Evolutionary conservation across 148 eudicot genomes (phyloP), one percentile per base, ranked within the genome.

Genomic region (Silene latifolia): DNA sequence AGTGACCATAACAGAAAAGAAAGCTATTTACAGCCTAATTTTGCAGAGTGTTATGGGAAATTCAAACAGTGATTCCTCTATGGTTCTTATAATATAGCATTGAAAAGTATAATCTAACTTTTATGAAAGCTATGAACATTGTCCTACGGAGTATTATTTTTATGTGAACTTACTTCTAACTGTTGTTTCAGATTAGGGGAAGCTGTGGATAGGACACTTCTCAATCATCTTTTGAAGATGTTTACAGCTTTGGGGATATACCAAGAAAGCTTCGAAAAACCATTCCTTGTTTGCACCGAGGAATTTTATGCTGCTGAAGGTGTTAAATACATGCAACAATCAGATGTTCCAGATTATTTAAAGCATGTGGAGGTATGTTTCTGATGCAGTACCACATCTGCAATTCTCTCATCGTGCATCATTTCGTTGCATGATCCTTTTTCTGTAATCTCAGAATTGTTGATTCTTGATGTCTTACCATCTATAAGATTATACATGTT

Each of bases 291-390:
- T 73, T 72, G 83, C 77, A 94, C 98, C 7, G 88, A 92, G 67
- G 97, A 94, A 73, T 91, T 94, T 83, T 94, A 94, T 89, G 97
- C 93, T 80, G 82, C 97, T 72, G 98, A 94, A 86, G 97, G 96
- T 82, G 93, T 84, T 51, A 91, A 91, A 80, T 91, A 83, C 82
- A 91, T 94, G 97, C 98, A 94, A 75, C 95, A 90, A 78, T 87
- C 95, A 53, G 98, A 94, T 86, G 93, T 91, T 83, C 98, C 96
- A 44, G 98, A 94, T 75, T 94, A 94, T 79, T 80, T 94, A 83
- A 91, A 91, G 82, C 98, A 94, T 80, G 96, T 91, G 18, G 98
- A 94, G 89, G 98, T 94, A 77, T 25, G 86, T 53, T 76, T 66
- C 39, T 77, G 67, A 73, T 54, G 47, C 58, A 27, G 35, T 44